These are phyloP conservation scores for Zygosaccharomyces rouxii DNA, from an alignment of 805 yeast genomes.

Conservation along the genomic window DNA sequence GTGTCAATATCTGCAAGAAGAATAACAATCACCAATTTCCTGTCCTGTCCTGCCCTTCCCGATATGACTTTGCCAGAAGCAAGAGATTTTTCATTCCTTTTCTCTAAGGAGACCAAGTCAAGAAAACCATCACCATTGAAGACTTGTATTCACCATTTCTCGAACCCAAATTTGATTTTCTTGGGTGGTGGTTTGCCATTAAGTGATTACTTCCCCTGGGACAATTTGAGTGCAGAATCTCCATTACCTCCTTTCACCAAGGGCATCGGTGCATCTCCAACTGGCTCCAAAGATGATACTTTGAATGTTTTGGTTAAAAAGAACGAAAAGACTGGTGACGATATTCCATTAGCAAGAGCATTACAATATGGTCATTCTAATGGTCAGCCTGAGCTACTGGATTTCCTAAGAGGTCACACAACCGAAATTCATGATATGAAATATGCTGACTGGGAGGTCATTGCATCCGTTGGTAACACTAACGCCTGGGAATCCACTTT, in stretches of 20 bases:
- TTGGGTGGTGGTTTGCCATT: constrained; percentile 95
- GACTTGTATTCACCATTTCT: constrained; percentile 72
- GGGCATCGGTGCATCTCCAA: constrained; percentile 66
- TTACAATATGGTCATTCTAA: constrained; percentile 86
- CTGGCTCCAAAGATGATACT: constrained; percentile 32
- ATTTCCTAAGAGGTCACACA: constrained; percentile 75
- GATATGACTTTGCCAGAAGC: constrained; percentile 40
- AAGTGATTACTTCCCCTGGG: constrained; percentile 90
- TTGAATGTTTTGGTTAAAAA: constrained; percentile 23
- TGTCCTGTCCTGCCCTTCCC: neutral
- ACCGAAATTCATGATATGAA: constrained; percentile 42
- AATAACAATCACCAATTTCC: no score
- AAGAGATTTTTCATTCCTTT: constrained; percentile 68
- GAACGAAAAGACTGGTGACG: constrained; percentile 44
- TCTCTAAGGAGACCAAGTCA: constrained; percentile 72
- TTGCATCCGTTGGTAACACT: constrained; percentile 82
- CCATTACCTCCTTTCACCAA: constrained; percentile 76
- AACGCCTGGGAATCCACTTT: constrained; percentile 81
- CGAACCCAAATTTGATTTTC: constrained; percentile 72
- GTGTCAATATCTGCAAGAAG: no score
- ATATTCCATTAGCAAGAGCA: constrained; percentile 75
- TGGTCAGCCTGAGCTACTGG: constrained; percentile 69
- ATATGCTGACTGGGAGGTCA: constrained; percentile 66
- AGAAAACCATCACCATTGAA: constrained; percentile 80
- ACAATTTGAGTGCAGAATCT: constrained; percentile 60